phyloP scores from a whole-genome alignment of 768 basidiomycete genomes.

The Calocera viscosa region DNA sequence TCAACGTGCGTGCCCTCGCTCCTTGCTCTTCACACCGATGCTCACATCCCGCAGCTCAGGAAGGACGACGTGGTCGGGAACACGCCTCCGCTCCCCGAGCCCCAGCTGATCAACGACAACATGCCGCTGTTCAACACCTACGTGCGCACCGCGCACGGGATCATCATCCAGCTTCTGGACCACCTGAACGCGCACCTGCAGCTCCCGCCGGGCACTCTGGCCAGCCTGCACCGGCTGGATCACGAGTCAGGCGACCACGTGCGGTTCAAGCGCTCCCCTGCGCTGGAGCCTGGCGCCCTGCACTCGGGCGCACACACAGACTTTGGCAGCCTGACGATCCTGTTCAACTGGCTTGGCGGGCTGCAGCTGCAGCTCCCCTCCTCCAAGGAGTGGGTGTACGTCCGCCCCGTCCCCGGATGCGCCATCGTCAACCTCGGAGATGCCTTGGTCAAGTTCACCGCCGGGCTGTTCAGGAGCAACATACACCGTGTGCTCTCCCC shows the following conservation, averaged over 20 bases:
- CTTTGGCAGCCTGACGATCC: not conserved
- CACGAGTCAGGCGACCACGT: not conserved
- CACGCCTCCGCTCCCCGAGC: not conserved
- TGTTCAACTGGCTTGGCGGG: not conserved
- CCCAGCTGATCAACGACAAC: not conserved
- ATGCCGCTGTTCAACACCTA: not conserved
- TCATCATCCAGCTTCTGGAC: not conserved
- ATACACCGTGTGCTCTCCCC: conserved; percentile 51
- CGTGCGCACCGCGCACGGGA: not conserved
- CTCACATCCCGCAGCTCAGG: not conserved
- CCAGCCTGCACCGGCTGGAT: not conserved
- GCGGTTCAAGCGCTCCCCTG: not conserved
- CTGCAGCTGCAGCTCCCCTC: not conserved
- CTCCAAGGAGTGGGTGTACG: not conserved
- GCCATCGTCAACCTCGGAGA: conserved; percentile 54
- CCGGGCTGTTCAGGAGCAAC: conserved; percentile 52
- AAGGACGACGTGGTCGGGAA: not conserved
- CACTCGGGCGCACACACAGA: not conserved
- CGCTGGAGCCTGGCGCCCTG: not conserved
- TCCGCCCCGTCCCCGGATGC: conserved; percentile 41
- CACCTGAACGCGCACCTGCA: not conserved
- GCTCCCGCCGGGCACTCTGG: not conserved
- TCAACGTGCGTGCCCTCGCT: not conserved
- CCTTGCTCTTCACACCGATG: not conserved
- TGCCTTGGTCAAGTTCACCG: conserved; percentile 48